Percentiles rank a stretch among this genome's conserved stretches.
Evolutionary conservation across 768 basidiomycete genomes (phyloP).

Genomic region (Rhizopogon rudus): DNA sequence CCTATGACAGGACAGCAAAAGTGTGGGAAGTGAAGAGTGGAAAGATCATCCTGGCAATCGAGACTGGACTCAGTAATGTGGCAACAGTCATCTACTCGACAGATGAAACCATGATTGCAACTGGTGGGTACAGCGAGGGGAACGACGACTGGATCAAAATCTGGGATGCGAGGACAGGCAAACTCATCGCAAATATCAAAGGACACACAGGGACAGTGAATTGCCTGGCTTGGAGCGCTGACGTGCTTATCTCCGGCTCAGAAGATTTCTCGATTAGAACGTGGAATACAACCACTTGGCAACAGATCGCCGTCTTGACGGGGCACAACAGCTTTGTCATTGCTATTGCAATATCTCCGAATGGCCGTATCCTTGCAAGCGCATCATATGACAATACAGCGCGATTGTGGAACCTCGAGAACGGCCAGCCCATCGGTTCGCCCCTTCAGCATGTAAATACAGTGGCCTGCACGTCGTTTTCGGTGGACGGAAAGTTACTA

Average conservation of each 20-base stretch:
- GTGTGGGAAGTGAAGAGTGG: neutral
- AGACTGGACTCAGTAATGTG: neutral
- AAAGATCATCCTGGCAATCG: neutral
- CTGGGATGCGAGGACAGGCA: neutral
- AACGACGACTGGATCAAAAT: neutral
- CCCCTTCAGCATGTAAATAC: neutral
- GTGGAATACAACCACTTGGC: neutral
- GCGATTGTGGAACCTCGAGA: neutral
- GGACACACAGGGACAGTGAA: neutral
- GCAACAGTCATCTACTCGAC: neutral
- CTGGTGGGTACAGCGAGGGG: neutral
- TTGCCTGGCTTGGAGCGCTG: neutral
- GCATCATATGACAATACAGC: neutral
- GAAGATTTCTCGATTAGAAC: neutral
- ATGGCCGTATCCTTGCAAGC: neutral
- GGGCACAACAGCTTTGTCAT: neutral
- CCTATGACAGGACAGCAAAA: neutral
- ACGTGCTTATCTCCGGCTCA: neutral
- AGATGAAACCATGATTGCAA: neutral
- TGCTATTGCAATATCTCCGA: neutral
- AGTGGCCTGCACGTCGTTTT: slow-evolving; percentile 77
- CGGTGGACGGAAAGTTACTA: slow-evolving; percentile 86
- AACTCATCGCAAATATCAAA: neutral
- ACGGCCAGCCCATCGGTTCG: neutral
- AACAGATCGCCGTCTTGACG: neutral